Base-by-base conservation (phyloP, 169 alveolate species). In the Perkinsus olseni region DNA sequence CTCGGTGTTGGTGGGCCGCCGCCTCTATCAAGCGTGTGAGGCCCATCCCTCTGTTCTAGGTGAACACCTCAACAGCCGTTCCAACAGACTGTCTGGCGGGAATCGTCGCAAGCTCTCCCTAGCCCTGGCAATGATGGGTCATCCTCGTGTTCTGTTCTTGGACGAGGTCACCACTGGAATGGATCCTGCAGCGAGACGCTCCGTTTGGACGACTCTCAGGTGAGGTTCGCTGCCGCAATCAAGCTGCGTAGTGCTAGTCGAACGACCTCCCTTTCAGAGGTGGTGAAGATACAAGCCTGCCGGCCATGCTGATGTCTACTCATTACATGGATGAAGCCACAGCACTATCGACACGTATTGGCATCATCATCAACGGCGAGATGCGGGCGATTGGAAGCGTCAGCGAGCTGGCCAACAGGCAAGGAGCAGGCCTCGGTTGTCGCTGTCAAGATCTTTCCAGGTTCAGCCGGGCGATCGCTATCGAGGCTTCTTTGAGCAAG, bases 321-420 rank as follows among this genome's bases (percentile, higher is more conserved):
- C 98, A 97, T 93, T 96, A 98, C n/a, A 97, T 97, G 98, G 98
- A 97, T 93, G 98, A 97, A 94, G 98, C 98, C 0, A 98, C 96
- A 95, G 97, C 97, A 31, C 94, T 97, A 13, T 96, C 97, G 45
- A 96, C 97, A 24, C 95, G 96, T 92, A 95, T 97, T 95, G 98
- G 97, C 31, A 97, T 97, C 62, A 95, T 96, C 96, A 98, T 97
- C 6, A 97, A 96, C 39, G 98, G 98, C 48, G 82, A 82, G 1
- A 96, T 97, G 37, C 94, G 95, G 38, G 97, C 98, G 91, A 93
- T 96, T 93, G 98, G 98, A 0, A 92, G 97, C 40, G 93, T 96
- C 39, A 91, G 95, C 91, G 96, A 96, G 50, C 94, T 96, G 24
- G 96, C 95, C 92, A 95, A 93, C 91, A 96, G 94, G 94, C 95